Evolutionary conservation across 2,329 filamentous ascomycete genomes (phyloP).

Genomic region (Diaporthe longicolla): DNA sequence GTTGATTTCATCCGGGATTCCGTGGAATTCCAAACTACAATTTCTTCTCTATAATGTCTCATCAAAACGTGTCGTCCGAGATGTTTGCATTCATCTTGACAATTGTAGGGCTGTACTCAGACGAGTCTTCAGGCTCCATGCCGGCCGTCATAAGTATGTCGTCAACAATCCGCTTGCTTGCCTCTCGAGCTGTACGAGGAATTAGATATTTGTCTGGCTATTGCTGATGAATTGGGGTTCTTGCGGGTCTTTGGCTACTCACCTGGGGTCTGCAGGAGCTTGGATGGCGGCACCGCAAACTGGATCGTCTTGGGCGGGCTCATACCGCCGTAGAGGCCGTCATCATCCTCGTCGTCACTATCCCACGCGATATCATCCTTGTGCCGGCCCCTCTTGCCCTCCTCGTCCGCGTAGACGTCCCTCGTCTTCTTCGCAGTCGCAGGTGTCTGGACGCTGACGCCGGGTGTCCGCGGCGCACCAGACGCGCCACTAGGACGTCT

Average conservation of each 20-base stretch:
- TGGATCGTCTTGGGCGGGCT: conserved; percentile 96
- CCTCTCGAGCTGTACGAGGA: conserved; percentile 74
- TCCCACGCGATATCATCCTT: conserved; percentile 77
- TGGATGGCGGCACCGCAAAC: conserved; percentile 83
- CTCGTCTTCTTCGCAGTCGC: conserved; percentile 64
- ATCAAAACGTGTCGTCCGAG: conserved; percentile 73
- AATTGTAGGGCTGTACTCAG: conserved; percentile 75
- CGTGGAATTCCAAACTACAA: neutral
- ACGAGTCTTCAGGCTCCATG: conserved; percentile 68
- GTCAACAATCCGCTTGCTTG: conserved; percentile 84
- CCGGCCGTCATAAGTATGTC: conserved; percentile 84
- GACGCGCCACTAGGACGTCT: conserved; percentile 51
- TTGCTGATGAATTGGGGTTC: neutral
- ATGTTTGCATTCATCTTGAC: conserved; percentile 76
- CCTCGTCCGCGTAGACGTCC: conserved; percentile 60
- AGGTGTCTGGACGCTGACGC: conserved; percentile 88
- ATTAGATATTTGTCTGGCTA: conserved; percentile 26
- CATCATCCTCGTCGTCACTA: conserved; percentile 78
- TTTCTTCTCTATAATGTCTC: neutral
- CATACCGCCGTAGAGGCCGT: conserved; percentile 76
- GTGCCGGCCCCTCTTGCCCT: conserved; percentile 49
- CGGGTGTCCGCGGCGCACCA: conserved; percentile 77
- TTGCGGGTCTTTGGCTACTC: conserved; percentile 49
- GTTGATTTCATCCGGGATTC: neutral
- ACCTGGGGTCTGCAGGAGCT: conserved; percentile 86